phyloP scores from a whole-genome alignment of 2,329 filamentous ascomycete genomes.

The Neocatenulostroma microsporum region DNA sequence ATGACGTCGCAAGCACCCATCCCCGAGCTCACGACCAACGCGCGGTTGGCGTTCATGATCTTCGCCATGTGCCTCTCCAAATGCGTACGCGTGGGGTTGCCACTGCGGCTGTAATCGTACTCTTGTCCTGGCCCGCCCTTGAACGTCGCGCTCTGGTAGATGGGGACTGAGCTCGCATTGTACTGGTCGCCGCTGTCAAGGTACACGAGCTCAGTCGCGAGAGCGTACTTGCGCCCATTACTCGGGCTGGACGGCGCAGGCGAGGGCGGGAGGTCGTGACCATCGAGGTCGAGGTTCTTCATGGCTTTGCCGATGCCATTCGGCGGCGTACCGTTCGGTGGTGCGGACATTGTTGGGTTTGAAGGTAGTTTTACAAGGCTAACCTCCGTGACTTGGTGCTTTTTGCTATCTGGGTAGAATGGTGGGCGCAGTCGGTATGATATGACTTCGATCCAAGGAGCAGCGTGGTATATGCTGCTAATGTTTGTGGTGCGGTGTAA shows the following conservation, averaged over 20 bases:
- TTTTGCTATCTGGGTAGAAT: slow-evolving; percentile 8
- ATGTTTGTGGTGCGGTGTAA: slow-evolving; percentile 1
- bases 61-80: slow-evolving; percentile 95
- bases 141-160: slow-evolving; percentile 97
- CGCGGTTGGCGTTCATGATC: slow-evolving; percentile 92
- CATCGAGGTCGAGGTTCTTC: slow-evolving; percentile 63
- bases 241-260: slow-evolving; percentile 87
- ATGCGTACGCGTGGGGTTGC: slow-evolving; percentile 92
- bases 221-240: slow-evolving; percentile 78
- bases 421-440: slow-evolving; percentile 5
- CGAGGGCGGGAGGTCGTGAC: slow-evolving; percentile 79
- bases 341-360: slow-evolving; percentile 20
- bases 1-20: slow-evolving; percentile 98
- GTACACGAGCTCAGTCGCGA: slow-evolving; percentile 93
- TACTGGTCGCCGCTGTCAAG: slow-evolving; percentile 96
- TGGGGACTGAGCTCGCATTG: slow-evolving; percentile 89
- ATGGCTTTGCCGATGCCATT: slow-evolving; percentile 35
- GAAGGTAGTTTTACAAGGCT: slow-evolving; percentile 25
- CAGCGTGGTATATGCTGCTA: no score
- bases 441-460: no score
- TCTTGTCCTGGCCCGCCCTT: slow-evolving; percentile 78
- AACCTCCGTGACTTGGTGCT: not conserved
- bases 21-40: slow-evolving; percentile 86
- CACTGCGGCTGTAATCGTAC: slow-evolving; percentile 97
- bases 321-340: no score